Evolutionary conservation across 202 grass and related monocot species (phyloP).

Genomic region (Brachypodium distachyon): DNA sequence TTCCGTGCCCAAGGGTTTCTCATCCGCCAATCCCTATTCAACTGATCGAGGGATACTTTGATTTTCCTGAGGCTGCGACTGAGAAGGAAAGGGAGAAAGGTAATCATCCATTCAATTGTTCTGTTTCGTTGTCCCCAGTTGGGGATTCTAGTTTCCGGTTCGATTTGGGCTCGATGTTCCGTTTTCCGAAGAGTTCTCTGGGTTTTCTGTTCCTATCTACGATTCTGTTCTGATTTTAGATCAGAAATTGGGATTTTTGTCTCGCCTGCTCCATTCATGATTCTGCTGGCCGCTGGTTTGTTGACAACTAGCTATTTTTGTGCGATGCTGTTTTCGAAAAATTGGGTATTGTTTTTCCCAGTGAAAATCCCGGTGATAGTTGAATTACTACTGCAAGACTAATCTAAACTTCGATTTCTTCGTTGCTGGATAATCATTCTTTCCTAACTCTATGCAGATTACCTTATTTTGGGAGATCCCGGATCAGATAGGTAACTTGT

Average conservation of each 20-base stretch:
- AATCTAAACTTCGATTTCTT: too few species aligned
- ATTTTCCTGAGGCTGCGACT: too few species aligned
- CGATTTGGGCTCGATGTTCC: too few species aligned
- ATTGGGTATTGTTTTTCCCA: background rate
- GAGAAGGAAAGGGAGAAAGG: background rate
- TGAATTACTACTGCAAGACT: background rate
- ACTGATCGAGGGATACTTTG: background rate
- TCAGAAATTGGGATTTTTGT: background rate
- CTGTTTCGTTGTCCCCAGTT: background rate
- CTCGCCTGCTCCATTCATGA: background rate
- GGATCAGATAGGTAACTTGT: background rate
- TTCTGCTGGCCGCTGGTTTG: background rate
- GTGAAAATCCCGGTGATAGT: background rate
- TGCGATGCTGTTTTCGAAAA: background rate
- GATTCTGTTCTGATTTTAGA: background rate
- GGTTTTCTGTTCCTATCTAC: background rate
- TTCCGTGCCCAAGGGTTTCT: background rate
- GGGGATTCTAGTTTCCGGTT: too few species aligned
- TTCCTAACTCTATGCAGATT: slow-evolving; percentile 1
- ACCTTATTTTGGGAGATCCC: background rate
- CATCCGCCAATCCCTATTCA: background rate
- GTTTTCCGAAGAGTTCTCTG: too few species aligned
- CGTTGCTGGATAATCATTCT: background rate
- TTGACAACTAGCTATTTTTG: background rate
- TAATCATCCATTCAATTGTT: background rate